These are phyloP conservation scores for Plasmodium billcollinsi DNA, from an alignment of 169 alveolate species.

Conservation along the genomic window DNA sequence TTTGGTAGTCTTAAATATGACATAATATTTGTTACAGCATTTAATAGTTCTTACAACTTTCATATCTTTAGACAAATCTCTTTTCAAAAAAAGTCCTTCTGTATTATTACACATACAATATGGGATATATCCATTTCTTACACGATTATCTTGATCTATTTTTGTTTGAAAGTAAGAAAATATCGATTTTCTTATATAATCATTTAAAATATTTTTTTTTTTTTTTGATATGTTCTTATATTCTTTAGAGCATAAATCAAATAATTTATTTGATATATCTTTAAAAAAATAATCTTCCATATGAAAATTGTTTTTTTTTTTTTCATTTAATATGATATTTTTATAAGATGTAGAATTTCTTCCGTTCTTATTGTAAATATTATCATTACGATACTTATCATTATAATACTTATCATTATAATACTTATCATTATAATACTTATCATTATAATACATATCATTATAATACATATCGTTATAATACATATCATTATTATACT, in stretches of 20 bases:
- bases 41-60: constrained; percentile 4
- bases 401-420: no score
- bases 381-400: no score
- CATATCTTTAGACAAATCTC: constrained; percentile 4
- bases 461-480: no score
- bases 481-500: no score
- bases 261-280: constrained; percentile 4
- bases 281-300: constrained; percentile 1
- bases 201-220: background rate
- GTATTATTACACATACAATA: background rate
- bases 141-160: background rate
- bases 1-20: constrained; percentile 5
- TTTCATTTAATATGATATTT: background rate
- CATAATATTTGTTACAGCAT: constrained; percentile 15
- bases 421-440: no score
- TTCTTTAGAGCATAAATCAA: background rate
- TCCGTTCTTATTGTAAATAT: no score
- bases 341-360: no score
- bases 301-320: background rate
- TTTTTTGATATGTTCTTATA: background rate
- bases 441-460: no score
- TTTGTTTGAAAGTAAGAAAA: background rate
- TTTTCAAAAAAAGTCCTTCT: constrained; percentile 19
- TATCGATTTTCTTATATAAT: background rate
- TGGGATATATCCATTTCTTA: constrained; percentile 10